Conservation (phyloP, 2,329 filamentous ascomycete genomes). For the Cytospora piceae region DNA sequence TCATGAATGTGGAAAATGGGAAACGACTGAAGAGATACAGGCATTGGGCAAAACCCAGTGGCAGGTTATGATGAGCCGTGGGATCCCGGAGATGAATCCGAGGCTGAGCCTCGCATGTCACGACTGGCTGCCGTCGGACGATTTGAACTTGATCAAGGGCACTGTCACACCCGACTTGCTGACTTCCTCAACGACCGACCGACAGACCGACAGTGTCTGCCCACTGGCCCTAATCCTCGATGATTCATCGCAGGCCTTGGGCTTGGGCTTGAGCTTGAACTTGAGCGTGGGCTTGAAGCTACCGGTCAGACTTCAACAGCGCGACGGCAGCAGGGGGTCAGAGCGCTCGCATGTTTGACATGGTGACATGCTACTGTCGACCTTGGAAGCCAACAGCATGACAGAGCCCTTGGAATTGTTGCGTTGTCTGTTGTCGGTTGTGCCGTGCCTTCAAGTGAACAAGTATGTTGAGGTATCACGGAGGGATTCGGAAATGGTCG, state of each 20-base stretch:
- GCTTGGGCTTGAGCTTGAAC: too few species aligned
- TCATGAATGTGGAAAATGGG: neutral
- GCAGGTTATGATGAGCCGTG: too few species aligned
- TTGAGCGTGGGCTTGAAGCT: too few species aligned
- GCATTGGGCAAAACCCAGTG: neutral
- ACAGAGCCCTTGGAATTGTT: too few species aligned
- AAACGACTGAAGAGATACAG: neutral
- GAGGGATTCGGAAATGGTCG: neutral
- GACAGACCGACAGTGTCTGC: neutral
- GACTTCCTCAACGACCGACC: neutral
- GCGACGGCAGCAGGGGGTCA: neutral
- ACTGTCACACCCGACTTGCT: neutral
- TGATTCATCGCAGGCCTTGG: too few species aligned
- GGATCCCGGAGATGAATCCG: too few species aligned
- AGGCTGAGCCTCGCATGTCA: neutral
- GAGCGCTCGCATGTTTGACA: neutral
- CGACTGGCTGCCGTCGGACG: neutral
- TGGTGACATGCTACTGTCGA: neutral
- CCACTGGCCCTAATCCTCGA: too few species aligned
- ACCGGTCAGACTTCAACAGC: neutral
- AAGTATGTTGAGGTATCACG: neutral
- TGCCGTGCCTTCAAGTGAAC: neutral
- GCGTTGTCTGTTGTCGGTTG: too few species aligned
- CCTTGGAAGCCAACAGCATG: too few species aligned
- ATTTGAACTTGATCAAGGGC: too few species aligned